Conservation (phyloP, 2,329 filamentous ascomycete species). For the Sporothrix dimorphospora region DNA sequence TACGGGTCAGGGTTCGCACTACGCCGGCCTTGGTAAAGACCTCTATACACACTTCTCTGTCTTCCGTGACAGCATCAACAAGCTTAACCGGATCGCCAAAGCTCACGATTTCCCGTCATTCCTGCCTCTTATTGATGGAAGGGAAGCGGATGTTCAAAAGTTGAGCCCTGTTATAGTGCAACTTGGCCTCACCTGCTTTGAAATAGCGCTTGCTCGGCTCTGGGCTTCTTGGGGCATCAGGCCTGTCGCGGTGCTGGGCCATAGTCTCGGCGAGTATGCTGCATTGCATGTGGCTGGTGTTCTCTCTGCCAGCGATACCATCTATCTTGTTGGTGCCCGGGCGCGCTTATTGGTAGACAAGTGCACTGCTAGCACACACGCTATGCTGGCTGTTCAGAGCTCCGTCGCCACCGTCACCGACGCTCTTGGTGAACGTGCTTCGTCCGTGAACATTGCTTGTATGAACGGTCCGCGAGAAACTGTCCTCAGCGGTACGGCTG, state of each 20-base stretch:
- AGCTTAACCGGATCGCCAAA: constrained; percentile 58
- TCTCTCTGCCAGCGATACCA: constrained; percentile 70
- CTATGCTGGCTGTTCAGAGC: constrained; percentile 56
- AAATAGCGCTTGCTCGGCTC: constrained; percentile 60
- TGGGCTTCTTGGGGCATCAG: constrained; percentile 60
- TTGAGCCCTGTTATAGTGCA: constrained; percentile 57
- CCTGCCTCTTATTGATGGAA: constrained; percentile 55
- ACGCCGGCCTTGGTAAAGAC: constrained; percentile 55
- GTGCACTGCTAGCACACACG: constrained; percentile 68
- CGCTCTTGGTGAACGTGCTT: constrained; percentile 50
- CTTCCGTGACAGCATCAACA: constrained; percentile 57
- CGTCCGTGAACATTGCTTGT: constrained; percentile 63
- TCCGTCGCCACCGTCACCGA: constrained; percentile 56
- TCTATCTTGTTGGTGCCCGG: constrained; percentile 71
- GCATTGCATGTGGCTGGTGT: constrained; percentile 72
- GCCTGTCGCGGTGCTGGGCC: constrained; percentile 61
- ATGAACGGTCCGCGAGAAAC: constrained; percentile 76
- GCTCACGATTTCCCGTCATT: constrained; percentile 61
- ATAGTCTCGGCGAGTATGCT: constrained; percentile 74
- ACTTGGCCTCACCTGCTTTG: constrained; percentile 56
- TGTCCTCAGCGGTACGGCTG: constrained; percentile 61
- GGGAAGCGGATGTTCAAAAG: constrained; percentile 47
- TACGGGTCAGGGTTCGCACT: constrained; percentile 60
- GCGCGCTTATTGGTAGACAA: constrained; percentile 66
- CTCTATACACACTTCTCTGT: constrained; percentile 51